Evolutionary conservation across 306 rosid species (phyloP).

Genomic region (Cucurbita pepo): DNA sequence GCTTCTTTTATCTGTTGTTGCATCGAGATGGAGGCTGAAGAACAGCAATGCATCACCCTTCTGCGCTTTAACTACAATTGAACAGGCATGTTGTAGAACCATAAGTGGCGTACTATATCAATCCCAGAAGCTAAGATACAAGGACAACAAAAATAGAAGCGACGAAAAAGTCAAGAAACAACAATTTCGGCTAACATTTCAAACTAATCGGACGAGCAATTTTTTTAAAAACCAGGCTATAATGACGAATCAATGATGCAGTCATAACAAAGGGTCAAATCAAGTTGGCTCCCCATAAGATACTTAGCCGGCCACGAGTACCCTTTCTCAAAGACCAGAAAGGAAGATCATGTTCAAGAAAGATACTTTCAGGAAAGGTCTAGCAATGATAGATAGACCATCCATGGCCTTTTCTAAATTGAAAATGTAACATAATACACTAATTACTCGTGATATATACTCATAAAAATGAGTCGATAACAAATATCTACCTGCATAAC

Average conservation of each 20-base stretch:
- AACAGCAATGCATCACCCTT: conserved; percentile 94
- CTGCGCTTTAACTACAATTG: conserved; percentile 52
- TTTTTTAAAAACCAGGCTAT: not conserved
- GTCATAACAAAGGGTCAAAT: not conserved
- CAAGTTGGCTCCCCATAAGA: not conserved
- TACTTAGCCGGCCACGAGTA: not conserved
- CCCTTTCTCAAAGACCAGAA: not conserved
- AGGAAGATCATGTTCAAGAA: not conserved
- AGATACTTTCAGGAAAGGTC: not conserved
- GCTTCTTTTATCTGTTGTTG: conserved; percentile 41
- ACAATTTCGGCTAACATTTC: not conserved
- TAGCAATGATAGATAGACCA: not conserved
- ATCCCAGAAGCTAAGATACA: not conserved
- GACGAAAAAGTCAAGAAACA: not conserved
- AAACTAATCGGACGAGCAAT: not conserved
- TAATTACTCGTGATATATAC: not conserved
- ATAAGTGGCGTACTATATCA: not conserved
- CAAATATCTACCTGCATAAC: conserved; percentile 82
- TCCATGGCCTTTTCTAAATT: not conserved
- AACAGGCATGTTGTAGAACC: not conserved
- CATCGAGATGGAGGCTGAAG: conserved; percentile 84
- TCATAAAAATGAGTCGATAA: not conserved
- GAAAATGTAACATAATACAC: not conserved
- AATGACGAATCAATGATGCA: not conserved
- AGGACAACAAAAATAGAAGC: not conserved